phyloP scores from a whole-genome alignment of 2,329 filamentous ascomycete genomes.

The Nemania abortiva region DNA sequence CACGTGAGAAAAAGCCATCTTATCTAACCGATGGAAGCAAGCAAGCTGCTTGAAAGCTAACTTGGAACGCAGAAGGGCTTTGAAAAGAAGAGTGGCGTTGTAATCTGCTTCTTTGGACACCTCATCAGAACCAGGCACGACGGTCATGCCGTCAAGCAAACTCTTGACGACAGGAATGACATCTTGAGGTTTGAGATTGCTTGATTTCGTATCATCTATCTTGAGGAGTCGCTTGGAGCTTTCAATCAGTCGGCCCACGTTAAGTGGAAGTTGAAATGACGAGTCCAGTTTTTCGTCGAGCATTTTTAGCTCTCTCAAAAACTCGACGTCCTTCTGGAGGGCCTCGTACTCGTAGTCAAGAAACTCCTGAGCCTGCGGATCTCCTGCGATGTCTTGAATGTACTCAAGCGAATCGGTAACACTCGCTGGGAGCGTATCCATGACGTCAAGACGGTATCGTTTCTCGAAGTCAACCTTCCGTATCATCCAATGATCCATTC shows the following conservation, averaged over 20 bases:
- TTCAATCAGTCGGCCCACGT: slow-evolving; percentile 90
- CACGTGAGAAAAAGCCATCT: slow-evolving; percentile 91
- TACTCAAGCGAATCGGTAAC: slow-evolving; percentile 84
- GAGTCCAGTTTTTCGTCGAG: slow-evolving; percentile 79
- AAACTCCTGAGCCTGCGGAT: slow-evolving; percentile 86
- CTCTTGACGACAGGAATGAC: slow-evolving; percentile 83
- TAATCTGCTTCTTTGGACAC: slow-evolving; percentile 88
- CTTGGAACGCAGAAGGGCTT: slow-evolving; percentile 88
- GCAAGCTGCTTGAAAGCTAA: slow-evolving; percentile 95
- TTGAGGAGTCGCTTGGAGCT: slow-evolving; percentile 91
- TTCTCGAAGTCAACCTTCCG: slow-evolving; percentile 82
- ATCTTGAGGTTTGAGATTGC: slow-evolving; percentile 88
- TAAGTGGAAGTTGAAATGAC: slow-evolving; percentile 90
- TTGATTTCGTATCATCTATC: slow-evolving; percentile 85
- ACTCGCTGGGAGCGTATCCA: slow-evolving; percentile 70
- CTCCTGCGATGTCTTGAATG: slow-evolving; percentile 85
- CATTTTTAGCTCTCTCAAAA: slow-evolving; percentile 76
- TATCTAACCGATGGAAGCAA: slow-evolving; percentile 85
- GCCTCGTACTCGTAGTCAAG: slow-evolving; percentile 91
- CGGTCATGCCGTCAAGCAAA: slow-evolving; percentile 80
- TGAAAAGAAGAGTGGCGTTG: slow-evolving; percentile 91
- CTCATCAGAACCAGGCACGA: slow-evolving; percentile 86
- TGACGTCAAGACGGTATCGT: slow-evolving; percentile 87
- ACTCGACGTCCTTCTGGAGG: slow-evolving; percentile 78
- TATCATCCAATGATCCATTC: slow-evolving; percentile 85